Evolutionary conservation across 192 early-diverging fungal genomes (phyloP).

Genomic region (Gaertneriomyces sp.): DNA sequence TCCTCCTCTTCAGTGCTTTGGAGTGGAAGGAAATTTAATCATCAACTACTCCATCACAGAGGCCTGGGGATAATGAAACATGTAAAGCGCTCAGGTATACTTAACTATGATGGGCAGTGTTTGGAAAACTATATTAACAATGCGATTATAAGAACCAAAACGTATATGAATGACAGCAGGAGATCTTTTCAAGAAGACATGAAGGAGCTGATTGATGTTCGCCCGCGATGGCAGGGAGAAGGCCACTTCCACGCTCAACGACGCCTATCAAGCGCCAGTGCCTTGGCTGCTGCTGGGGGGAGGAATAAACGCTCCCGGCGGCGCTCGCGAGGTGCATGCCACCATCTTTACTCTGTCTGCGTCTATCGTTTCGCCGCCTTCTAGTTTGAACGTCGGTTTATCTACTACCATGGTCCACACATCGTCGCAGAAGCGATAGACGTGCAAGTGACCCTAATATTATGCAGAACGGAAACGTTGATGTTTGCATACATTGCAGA

Average conservation of each 20-base stretch:
- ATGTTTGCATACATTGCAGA: background rate
- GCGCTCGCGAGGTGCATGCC: conserved; percentile 69
- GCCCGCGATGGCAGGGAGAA: too few relatives aligned
- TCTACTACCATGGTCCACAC: conserved; percentile 97
- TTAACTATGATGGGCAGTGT: too few relatives aligned
- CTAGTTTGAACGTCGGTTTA: conserved; percentile 82
- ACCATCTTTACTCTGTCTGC: conserved; percentile 95
- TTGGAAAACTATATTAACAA: too few relatives aligned
- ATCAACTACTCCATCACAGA: conserved; percentile 90
- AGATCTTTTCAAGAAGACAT: too few relatives aligned
- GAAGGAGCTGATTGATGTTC: too few relatives aligned
- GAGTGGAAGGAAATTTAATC: conserved; percentile 73
- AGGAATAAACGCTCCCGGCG: background rate
- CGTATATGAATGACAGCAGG: too few relatives aligned
- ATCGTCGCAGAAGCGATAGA: conserved; percentile 95
- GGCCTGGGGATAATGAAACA: conserved; percentile 71
- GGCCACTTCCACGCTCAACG: too few relatives aligned
- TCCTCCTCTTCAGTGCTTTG: conserved; percentile 58
- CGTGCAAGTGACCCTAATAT: conserved; percentile 74
- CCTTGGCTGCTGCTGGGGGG: background rate
- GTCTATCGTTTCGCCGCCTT: conserved; percentile 66
- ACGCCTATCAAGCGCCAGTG: too few relatives aligned
- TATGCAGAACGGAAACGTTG: background rate
- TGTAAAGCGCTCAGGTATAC: too few relatives aligned
- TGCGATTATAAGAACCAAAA: too few relatives aligned